Percentiles rank a stretch among this genome's conserved stretches.
Conservation (phyloP, 148 eudicot genomes). For the Persicaria maculosa region DNA sequence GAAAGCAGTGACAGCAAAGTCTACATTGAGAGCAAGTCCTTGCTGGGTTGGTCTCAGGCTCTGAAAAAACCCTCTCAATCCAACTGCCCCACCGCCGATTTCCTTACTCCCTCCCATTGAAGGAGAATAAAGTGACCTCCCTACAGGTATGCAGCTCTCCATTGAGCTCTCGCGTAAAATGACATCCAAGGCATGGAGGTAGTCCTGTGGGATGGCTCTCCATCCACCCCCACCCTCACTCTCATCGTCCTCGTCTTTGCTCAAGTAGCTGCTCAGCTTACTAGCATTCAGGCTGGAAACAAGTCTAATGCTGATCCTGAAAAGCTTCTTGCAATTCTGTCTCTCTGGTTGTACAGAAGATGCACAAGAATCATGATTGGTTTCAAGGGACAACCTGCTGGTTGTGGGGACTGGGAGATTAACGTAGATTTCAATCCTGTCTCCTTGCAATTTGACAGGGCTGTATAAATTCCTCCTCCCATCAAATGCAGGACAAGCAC, state of each 20-base stretch:
- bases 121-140: slow-evolving; percentile 69
- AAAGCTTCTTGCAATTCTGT: slow-evolving; percentile 32
- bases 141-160: slow-evolving; percentile 52
- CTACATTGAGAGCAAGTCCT: slow-evolving; percentile 87
- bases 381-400: slow-evolving; percentile 18
- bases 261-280: slow-evolving; percentile 48
- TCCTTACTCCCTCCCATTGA: slow-evolving; percentile 73
- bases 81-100: slow-evolving; percentile 85
- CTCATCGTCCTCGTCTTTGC: slow-evolving; percentile 17
- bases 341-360: slow-evolving; percentile 3
- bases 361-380: slow-evolving; percentile 10
- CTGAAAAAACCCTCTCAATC: slow-evolving; percentile 79
- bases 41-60: slow-evolving; percentile 90
- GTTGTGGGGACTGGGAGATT: slow-evolving; percentile 45
- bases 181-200: slow-evolving; percentile 89
- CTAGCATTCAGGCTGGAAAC: slow-evolving; percentile 75
- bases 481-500: slow-evolving; percentile 69
- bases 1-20: slow-evolving; percentile 85
- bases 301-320: slow-evolving; percentile 59
- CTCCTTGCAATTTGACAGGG: slow-evolving; percentile 56
- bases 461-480: slow-evolving; percentile 80
- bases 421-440: slow-evolving; percentile 63
- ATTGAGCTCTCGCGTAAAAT: slow-evolving; percentile 67
- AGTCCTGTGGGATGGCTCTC: slow-evolving; percentile 72
- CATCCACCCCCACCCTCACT: slow-evolving; percentile 35